phyloP scores from a whole-genome alignment of 2,329 filamentous ascomycete species.

The Colletotrichum musicola region DNA sequence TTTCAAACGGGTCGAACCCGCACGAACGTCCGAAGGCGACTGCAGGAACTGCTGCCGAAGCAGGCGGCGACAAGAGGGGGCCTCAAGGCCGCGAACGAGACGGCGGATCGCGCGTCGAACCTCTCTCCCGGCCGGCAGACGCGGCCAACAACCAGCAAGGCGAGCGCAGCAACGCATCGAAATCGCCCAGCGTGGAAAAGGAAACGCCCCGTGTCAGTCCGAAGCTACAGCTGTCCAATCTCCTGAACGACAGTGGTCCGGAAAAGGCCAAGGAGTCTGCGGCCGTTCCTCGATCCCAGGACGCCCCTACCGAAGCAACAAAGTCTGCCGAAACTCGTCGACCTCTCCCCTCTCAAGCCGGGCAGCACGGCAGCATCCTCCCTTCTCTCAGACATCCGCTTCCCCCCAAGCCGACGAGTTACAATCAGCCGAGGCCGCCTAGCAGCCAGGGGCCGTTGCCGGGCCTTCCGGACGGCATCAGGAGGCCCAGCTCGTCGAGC shows the following conservation, averaged over 20 bases:
- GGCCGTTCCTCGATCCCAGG: background rate
- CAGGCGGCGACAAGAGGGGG: background rate
- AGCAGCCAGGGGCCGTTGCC: background rate
- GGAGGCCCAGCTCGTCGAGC: background rate
- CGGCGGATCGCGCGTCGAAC: background rate
- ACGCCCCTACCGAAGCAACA: background rate
- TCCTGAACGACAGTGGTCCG: constrained; percentile 11
- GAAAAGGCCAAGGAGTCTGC: background rate
- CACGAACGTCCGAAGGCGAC: background rate
- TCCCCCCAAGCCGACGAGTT: background rate
- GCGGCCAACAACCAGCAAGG: background rate
- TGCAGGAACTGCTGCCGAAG: background rate
- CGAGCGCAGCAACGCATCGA: constrained; percentile 14
- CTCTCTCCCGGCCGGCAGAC: background rate
- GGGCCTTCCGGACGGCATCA: background rate
- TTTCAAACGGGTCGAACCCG: no score
- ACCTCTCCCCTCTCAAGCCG: constrained; percentile 13
- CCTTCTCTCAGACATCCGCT: background rate
- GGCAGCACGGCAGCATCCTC: background rate
- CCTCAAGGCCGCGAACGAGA: background rate
- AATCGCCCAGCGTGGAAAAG: constrained; percentile 15
- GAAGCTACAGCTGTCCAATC: constrained; percentile 22
- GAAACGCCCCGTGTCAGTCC: constrained; percentile 17
- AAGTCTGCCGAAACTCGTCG: constrained; percentile 16
- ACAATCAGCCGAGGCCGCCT: background rate